Conservation (phyloP, 2,329 filamentous ascomycete genomes). For the Chaetomium sp. region DNA sequence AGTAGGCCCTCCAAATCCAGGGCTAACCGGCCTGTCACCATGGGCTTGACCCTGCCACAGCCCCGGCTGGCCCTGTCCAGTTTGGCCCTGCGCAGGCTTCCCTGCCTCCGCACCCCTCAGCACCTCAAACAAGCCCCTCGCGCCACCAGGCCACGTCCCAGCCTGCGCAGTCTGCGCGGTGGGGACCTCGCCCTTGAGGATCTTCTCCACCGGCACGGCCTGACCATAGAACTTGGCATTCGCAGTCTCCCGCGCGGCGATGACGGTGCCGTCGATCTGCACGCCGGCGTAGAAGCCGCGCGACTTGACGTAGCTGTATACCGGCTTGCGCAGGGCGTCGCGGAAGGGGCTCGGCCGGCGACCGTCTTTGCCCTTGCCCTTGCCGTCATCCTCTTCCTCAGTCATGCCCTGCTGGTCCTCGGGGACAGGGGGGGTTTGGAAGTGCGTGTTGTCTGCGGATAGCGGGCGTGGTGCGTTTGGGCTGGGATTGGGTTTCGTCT, state of each 20-base stretch:
- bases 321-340: slow-evolving; percentile 44
- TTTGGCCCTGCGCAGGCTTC: slow-evolving; percentile 10
- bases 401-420: slow-evolving; percentile 20
- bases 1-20: neutral
- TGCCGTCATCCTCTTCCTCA: slow-evolving; percentile 21
- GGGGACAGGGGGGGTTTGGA: slow-evolving; percentile 19
- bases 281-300: slow-evolving; percentile 86
- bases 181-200: slow-evolving; percentile 50
- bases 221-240: slow-evolving; percentile 85
- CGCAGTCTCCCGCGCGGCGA: slow-evolving; percentile 84
- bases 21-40: neutral
- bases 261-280: slow-evolving; percentile 82
- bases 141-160: slow-evolving; percentile 41
- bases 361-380: slow-evolving; percentile 19
- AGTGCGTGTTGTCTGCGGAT: slow-evolving; percentile 28
- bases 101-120: slow-evolving; percentile 43
- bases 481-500: slow-evolving; percentile 8
- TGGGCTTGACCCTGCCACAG: neutral
- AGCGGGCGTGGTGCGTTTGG: slow-evolving; percentile 27
- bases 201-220: slow-evolving; percentile 49
- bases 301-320: slow-evolving; percentile 79
- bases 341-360: slow-evolving; percentile 34
- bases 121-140: slow-evolving; percentile 41
- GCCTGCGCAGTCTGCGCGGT: slow-evolving; percentile 1
- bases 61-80: neutral